Conservation (phyloP, 2,329 filamentous ascomycete genomes). For the Aureobasidium sp. region DNA sequence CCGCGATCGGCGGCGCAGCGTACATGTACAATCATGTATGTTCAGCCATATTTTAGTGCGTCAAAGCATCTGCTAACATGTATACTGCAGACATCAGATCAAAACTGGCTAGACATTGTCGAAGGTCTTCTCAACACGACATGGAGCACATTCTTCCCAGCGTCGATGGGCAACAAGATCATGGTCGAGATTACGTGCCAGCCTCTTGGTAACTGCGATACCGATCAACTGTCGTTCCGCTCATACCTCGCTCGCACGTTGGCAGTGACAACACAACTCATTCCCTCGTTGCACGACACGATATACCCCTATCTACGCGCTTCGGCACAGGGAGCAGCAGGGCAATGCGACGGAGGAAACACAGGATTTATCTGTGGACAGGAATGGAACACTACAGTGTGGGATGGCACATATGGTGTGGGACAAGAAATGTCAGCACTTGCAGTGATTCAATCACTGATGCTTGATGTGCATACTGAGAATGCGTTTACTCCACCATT, state of each 20-base stretch:
- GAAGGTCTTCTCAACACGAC: conserved; percentile 7
- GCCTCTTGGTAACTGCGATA: conserved; percentile 49
- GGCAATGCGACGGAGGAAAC: conserved; percentile 40
- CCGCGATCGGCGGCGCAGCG: conserved; percentile 47
- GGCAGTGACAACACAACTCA: conserved; percentile 32
- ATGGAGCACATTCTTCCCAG: conserved; percentile 41
- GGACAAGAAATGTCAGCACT: conserved; percentile 48
- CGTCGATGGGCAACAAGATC: conserved; percentile 41
- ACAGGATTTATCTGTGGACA: conserved; percentile 30
- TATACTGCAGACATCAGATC: neutral
- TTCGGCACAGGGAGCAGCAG: conserved; percentile 46
- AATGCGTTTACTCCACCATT: neutral
- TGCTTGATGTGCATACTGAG: neutral
- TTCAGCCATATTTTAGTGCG: no score
- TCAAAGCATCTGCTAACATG: neutral
- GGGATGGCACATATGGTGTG: conserved; percentile 39
- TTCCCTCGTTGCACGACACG: conserved; percentile 26
- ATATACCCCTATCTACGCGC: conserved; percentile 42
- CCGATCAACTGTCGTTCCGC: conserved; percentile 67
- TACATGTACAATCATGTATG: conserved; percentile 45
- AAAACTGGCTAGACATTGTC: neutral
- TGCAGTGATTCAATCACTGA: conserved; percentile 32
- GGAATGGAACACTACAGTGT: conserved; percentile 29
- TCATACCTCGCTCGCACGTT: conserved; percentile 52
- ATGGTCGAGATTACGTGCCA: conserved; percentile 64